phyloP scores from a whole-genome alignment of 1,284 basidiomycete species.

The Sporisorium reilianum region DNA sequence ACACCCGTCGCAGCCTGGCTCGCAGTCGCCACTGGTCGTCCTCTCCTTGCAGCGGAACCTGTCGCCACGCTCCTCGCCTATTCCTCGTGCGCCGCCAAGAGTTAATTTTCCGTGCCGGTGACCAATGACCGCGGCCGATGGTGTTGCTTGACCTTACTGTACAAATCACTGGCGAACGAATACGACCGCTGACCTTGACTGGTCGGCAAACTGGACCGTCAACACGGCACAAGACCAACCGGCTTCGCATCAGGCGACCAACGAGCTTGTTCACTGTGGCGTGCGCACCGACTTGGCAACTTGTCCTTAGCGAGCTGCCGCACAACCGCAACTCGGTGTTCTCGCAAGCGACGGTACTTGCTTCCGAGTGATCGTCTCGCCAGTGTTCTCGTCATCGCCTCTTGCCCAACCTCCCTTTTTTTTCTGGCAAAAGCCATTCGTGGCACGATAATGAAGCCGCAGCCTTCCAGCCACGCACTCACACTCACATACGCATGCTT shows the following conservation, averaged over 20 bases:
- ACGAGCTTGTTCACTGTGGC: not conserved
- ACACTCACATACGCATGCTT: not conserved
- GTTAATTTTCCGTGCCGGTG: not conserved
- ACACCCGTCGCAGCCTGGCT: no score
- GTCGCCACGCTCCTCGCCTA: not conserved
- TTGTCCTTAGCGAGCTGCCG: conserved; percentile 16
- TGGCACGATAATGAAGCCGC: not conserved
- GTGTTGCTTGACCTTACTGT: no score
- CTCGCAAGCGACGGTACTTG: not conserved
- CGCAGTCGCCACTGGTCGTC: not conserved
- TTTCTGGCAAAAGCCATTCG: no score
- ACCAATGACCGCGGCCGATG: not conserved
- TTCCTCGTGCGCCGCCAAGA: not conserved
- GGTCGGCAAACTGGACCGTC: not conserved
- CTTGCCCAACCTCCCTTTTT: not conserved
- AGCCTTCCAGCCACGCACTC: not conserved
- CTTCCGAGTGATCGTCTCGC: not conserved
- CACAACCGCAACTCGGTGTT: conserved; percentile 13
- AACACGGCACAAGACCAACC: not conserved
- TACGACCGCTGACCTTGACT: not conserved
- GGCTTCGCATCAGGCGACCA: not conserved
- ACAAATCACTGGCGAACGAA: no score
- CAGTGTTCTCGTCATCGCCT: not conserved
- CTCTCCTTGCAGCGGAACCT: not conserved
- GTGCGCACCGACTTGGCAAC: not conserved